Evolutionary conservation across 2,329 filamentous ascomycete species (phyloP), one percentile per base, ranked within the genome.

Genomic region (Xylariaceae sp.): DNA sequence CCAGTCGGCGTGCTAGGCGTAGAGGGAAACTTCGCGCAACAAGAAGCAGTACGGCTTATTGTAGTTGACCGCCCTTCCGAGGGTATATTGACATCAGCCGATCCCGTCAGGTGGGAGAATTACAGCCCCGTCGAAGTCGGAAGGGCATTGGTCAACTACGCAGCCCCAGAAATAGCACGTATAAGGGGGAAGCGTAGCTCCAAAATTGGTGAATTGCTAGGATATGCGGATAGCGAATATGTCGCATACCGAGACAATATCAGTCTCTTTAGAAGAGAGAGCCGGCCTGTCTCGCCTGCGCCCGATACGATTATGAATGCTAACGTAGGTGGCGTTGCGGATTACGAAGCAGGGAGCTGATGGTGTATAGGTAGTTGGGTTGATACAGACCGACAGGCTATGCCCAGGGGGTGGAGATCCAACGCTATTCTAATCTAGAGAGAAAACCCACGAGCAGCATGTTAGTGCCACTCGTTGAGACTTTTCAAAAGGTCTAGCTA

Each of bases 191-290:
- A 87, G 57, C 83, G 87, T 66, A 96, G 90, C 64, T 81, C 77
- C 6, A 87, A 96, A 65, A 96, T 99, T 55, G 77, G 84, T 42
- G 77, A 79, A 10, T 73, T 94, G 40, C 72, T 99, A 31, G 94
- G 92, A 3, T 99, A 96, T 70, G 89, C 90, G 17, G 91, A 96
- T 66, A 95, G 87, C 63, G 90, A 97, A 70, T 96, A 97, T 70
- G 87, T 97, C 38, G 91, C 90, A 10, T 76, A 94, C 62, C 77
- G 90, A 55, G 90, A 95, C 68, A 92, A 95, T 60, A 85, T 96
- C 54, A 90, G 89, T 40, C 83, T 96, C 58, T 85, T 87, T 55
- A 67, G 67, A 30, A 31, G 52, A 42, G 76, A 77, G 49, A 82
- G 78, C 59, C 69, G 78, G 31, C 77, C 80, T 18, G 75, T 71